These are phyloP conservation scores for Coemansia sp. DNA, from an alignment of 192 early-diverging fungal species.

Conservation along the genomic window DNA sequence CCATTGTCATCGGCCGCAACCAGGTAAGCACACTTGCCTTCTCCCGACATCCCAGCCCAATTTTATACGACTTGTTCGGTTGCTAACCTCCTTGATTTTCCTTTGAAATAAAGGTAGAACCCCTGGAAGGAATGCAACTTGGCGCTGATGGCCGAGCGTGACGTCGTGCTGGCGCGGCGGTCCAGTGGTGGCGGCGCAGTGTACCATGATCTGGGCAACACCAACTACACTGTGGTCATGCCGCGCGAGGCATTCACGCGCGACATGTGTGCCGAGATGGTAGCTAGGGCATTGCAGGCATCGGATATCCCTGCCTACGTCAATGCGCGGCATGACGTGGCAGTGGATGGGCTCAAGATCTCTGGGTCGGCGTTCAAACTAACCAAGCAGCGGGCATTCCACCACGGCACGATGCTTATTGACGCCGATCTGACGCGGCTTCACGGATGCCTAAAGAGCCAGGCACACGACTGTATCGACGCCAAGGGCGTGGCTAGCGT, in stretches of 20 bases:
- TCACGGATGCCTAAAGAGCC: conserved; percentile 53
- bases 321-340: conserved; percentile 88
- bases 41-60: background rate
- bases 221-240: conserved; percentile 92
- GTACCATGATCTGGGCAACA: conserved; percentile 95
- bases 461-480: conserved; percentile 58
- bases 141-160: conserved; percentile 59
- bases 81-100: conserved; percentile 1
- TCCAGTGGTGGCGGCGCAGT: conserved; percentile 92
- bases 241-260: conserved; percentile 83
- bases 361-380: conserved; percentile 96
- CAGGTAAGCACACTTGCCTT: conserved; percentile 57
- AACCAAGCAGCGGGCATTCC: conserved; percentile 78
- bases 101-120: conserved; percentile 58
- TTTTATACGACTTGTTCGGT: background rate
- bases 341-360: conserved; percentile 78
- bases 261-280: conserved; percentile 70
- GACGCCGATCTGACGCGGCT: conserved; percentile 72
- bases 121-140: conserved; percentile 96
- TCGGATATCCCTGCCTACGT: conserved; percentile 77
- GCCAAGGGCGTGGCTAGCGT: conserved; percentile 92
- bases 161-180: conserved; percentile 83
- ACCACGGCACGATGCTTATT: conserved; percentile 99
- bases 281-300: conserved; percentile 70
- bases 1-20: conserved; percentile 94